phyloP scores from a whole-genome alignment of 2,329 filamentous ascomycete species.

The Alternaria longipes region DNA sequence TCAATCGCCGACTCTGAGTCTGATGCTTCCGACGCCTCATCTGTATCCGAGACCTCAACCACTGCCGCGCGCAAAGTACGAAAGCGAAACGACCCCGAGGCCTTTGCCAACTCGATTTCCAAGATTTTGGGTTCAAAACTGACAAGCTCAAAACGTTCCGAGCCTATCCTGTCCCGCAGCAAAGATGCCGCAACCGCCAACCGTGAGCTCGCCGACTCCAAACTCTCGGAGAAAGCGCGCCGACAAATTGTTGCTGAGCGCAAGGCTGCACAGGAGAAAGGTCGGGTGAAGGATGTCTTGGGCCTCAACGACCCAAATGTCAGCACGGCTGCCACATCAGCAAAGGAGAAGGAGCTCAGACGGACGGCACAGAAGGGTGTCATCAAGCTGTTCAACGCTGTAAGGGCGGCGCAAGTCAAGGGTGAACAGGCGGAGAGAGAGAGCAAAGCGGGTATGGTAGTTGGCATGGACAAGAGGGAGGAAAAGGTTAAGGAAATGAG shows the following conservation, averaged over 20 bases:
- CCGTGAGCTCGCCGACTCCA: constrained; percentile 75
- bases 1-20: constrained; percentile 45
- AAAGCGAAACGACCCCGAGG: constrained; percentile 90
- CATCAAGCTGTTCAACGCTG: constrained; percentile 94
- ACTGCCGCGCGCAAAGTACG: constrained; percentile 61
- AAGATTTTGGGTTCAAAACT: constrained; percentile 94
- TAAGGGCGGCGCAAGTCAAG: constrained; percentile 90
- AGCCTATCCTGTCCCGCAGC: constrained; percentile 91
- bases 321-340: constrained; percentile 64
- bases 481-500: constrained; percentile 95
- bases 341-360: constrained; percentile 79
- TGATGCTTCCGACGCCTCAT: constrained; percentile 49
- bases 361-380: constrained; percentile 94
- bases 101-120: constrained; percentile 91
- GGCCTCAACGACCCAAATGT: constrained; percentile 63
- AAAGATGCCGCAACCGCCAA: constrained; percentile 76
- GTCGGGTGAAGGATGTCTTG: constrained; percentile 86
- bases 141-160: constrained; percentile 78
- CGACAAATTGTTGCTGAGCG: constrained; percentile 83
- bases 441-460: constrained; percentile 74
- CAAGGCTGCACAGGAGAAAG: constrained; percentile 81
- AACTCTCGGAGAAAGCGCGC: constrained; percentile 82
- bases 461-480: constrained; percentile 81
- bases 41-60: constrained; percentile 46
- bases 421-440: constrained; percentile 79